Conservation (phyloP, 2,329 filamentous ascomycete species). For the Didymella glomerata region DNA sequence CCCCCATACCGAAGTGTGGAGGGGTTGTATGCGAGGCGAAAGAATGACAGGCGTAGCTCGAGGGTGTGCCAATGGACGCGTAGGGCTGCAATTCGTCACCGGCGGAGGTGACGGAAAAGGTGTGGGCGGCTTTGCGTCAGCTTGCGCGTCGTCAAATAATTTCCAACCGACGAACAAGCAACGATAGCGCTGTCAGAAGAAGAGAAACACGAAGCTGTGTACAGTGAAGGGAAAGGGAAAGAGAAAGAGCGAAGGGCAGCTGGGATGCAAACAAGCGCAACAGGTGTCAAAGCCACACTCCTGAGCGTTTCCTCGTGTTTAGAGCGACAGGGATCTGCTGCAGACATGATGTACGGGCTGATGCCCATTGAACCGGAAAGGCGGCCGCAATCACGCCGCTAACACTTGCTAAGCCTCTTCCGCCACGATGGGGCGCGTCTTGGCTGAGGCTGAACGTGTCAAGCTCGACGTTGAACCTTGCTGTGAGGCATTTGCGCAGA, state of each 20-base stretch:
- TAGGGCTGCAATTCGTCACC: slow-evolving; percentile 11
- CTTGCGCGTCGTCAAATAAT: slow-evolving; percentile 8
- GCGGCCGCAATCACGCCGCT: slow-evolving; percentile 24
- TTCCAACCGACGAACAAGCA: slow-evolving; percentile 4
- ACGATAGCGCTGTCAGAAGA: slow-evolving; percentile 3
- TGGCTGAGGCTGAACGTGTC: slow-evolving; percentile 7
- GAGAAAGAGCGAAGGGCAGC: slow-evolving; percentile 26
- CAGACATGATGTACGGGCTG: slow-evolving; percentile 11
- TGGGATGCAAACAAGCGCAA: slow-evolving; percentile 16
- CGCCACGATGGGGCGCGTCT: slow-evolving; percentile 8
- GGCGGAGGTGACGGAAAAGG: slow-evolving; percentile 7
- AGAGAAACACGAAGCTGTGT: slow-evolving; percentile 13
- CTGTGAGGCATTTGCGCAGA: not conserved
- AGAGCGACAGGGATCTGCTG: slow-evolving; percentile 21
- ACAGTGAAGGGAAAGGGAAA: slow-evolving; percentile 23
- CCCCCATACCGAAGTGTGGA: slow-evolving; percentile 24
- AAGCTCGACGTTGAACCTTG: not conserved
- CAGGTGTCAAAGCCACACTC: slow-evolving; percentile 23
- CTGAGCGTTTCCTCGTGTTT: slow-evolving; percentile 18
- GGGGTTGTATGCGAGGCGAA: slow-evolving; percentile 12
- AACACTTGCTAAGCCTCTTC: slow-evolving; percentile 5
- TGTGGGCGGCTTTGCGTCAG: slow-evolving; percentile 16
- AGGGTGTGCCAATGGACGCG: slow-evolving; percentile 6
- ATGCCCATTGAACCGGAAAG: slow-evolving; percentile 16
- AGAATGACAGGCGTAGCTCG: slow-evolving; percentile 4